Evolutionary conservation across 164 flowering plant genomes (phyloP), one percentile per base, ranked within the genome.

Genomic region (Vitis labrusca): DNA sequence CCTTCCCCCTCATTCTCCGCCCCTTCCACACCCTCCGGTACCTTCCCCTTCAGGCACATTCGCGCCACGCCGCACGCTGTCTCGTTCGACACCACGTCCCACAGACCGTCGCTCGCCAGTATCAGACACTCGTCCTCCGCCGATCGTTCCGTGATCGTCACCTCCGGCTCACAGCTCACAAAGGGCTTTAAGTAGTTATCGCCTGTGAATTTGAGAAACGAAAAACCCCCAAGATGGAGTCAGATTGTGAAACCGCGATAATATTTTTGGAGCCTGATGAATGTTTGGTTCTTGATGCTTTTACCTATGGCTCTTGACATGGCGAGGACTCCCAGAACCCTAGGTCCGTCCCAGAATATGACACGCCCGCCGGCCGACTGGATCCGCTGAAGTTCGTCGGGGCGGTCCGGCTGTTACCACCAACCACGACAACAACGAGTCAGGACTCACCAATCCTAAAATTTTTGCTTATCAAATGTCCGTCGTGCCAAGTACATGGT

Each of bases 231-330:
- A 23, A 23, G 0, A 23, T 23, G 27, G 27, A 23, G 27, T 23
- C 27, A 23, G 27, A 23, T 23, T 23, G 27, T 23, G 27, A 23
- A 23, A 23, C 27, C 27, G 27, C 27, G 27, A 23, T 23, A 23
- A 23, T 23, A 23, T 23, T 23, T 23, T 1, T 23, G 27, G 27
- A 23, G 2, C 2, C 27, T 23, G 27, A 23, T 23, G 27, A 23
- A 23, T 0, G 27, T 23, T 2, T 23, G 27, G 27, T 23, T 16
- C 44, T 11, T 0, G 63, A 9, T 11, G 9, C 4, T 3, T 59
- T 71, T 61, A 82, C 95, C 97, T 9, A 92, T 90, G 15, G 97
- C 97, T 64, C 97, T 81, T 7, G 98, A 93, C 96, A 89, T 93
- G 44, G 98, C 98, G 2, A 93, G 79, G 4, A 91, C 90, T 9